Conservation (phyloP, 345 rosid species). For the Ailanthus altissimus region DNA sequence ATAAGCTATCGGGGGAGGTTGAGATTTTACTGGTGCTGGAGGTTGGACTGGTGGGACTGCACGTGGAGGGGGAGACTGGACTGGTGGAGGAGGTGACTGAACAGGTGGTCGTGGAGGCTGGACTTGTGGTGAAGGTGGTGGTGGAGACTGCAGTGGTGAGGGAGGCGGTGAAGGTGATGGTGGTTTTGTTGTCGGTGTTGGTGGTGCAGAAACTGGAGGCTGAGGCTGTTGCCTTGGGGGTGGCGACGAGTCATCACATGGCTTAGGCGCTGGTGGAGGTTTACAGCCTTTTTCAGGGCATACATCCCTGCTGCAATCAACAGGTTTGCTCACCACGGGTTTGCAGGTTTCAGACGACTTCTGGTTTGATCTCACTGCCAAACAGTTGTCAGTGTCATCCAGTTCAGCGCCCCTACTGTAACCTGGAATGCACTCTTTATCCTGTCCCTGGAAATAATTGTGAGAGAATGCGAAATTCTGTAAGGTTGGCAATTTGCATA, state of each 20-base stretch:
- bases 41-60: background rate
- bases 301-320: conserved; percentile 68
- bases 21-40: background rate
- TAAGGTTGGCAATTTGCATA: conserved; percentile 62
- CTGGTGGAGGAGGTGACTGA: background rate
- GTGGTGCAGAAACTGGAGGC: background rate
- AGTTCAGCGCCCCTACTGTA: conserved; percentile 31
- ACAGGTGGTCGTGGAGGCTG: background rate
- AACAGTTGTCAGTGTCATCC: conserved; percentile 57
- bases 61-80: background rate
- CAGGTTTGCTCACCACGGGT: conserved; percentile 48
- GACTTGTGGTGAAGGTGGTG: background rate
- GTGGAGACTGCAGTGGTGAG: background rate
- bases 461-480: conserved; percentile 51
- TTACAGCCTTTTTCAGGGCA: conserved; percentile 33
- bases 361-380: conserved; percentile 51
- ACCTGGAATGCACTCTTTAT: conserved; percentile 39
- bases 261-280: background rate
- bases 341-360: conserved; percentile 39
- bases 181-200: background rate
- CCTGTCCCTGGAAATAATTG: conserved; percentile 64
- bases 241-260: background rate
- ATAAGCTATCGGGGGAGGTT: too few relatives aligned
- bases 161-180: conserved; percentile 7
- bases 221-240: background rate